Base-by-base conservation (phyloP, 192 early-diverging fungal genomes). In the Coemansia sp. region DNA sequence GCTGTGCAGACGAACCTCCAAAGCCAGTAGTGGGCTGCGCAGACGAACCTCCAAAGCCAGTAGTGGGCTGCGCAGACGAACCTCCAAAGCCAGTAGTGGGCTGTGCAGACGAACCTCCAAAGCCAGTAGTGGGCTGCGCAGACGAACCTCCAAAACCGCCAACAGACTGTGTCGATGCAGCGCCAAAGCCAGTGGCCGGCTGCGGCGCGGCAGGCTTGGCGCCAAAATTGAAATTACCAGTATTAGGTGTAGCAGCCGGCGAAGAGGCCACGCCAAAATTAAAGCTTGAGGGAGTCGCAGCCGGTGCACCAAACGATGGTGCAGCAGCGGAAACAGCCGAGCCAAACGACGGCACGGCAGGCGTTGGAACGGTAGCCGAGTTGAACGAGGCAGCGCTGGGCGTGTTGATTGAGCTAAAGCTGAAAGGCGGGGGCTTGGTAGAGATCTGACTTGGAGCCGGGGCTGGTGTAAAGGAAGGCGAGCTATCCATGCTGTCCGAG, bases 311-410 rank as follows among this genome's bases (percentile, higher is more conserved):
- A 64, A 79, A 79, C 26, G 71, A 62, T 7, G 64, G 49, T 2
- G 74, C 27, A 24, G 69, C 31, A 7, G 52, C 27, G 0, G 67
- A 34, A 0, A 57, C 53, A 6, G 68, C 27, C 6, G 62, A 55
- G 21, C 65, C 57, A 52, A 81, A 81, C 26, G 69, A 65, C 7
- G 73, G 56, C 6, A 28, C 67, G 0, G 76, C 70, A 0, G 76
- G 76, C 9, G 71, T 79, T 5, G 71, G 58, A 23, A 73, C 64
- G 19, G 59, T 65, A 8, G 76, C 49, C 3, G 71, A 38, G 49
- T 73, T 68, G 23, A 79, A 78, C 4, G 70, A 67, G n/a, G 76
- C 67, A n/a, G 76, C 76, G 30, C 67, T 65, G 22, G 76, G 76
- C 27, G 76, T 78, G 59, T 72, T 72, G 52, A 71, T 52, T 19